Evolutionary conservation across 75 land plant species (phyloP).

Genomic region (Azolla pinnata): DNA sequence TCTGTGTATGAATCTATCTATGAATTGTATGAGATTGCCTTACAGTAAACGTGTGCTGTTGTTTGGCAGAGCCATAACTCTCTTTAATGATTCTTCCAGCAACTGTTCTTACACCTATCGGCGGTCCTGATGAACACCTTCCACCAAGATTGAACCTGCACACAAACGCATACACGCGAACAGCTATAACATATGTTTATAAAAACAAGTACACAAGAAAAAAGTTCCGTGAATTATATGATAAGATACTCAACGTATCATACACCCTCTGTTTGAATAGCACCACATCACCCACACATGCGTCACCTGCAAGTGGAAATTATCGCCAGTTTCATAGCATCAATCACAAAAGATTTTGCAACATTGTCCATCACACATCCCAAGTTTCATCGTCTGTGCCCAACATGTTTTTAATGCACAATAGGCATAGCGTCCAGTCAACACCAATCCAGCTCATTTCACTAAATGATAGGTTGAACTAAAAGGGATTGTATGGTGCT

Average conservation of each 20-base stretch:
- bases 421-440: no score
- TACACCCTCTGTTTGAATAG: slow-evolving; percentile 78
- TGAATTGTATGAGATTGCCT: no score
- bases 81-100: slow-evolving; percentile 80
- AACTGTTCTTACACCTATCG: slow-evolving; percentile 54
- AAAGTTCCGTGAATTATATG: neutral
- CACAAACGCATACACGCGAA: slow-evolving; percentile 26
- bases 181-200: neutral
- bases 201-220: neutral
- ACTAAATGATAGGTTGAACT: no score
- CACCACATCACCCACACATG: slow-evolving; percentile 70
- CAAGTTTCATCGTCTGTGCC: neutral
- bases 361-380: neutral
- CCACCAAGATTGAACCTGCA: slow-evolving; percentile 48
- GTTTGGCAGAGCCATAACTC: slow-evolving; percentile 81
- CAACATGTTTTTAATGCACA: no score
- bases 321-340: slow-evolving; percentile 1
- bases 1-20: no score
- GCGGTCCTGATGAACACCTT: slow-evolving; percentile 52
- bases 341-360: neutral
- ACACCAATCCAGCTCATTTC: no score
- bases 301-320: slow-evolving; percentile 89
- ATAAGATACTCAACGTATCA: slow-evolving; percentile 43
- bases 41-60: slow-evolving; percentile 91
- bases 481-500: no score